Conservation (phyloP, 345 rosid genomes). For the Citrus inodora region DNA sequence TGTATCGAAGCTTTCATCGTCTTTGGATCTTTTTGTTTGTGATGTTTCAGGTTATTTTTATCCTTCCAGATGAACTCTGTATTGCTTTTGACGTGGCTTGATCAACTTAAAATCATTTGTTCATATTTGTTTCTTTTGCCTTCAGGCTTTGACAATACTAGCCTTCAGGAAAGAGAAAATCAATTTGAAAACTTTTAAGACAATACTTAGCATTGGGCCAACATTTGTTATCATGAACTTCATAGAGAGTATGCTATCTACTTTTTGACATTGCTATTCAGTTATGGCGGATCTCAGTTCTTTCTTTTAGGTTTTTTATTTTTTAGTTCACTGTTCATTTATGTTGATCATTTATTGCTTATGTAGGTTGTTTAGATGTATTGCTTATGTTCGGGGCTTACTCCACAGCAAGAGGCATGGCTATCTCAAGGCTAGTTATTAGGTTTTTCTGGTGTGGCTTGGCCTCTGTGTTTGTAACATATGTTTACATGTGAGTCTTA, state of each 20-base stretch:
- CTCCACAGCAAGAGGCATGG: constrained; percentile 92
- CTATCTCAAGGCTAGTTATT: constrained; percentile 87
- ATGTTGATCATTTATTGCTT: constrained; percentile 18
- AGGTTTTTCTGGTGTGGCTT: constrained; percentile 83
- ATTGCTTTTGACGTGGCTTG: constrained; percentile 1
- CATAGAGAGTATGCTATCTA: constrained; percentile 55
- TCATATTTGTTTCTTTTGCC: constrained; percentile 7
- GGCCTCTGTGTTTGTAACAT: constrained; percentile 66
- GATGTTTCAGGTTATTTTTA: constrained; percentile 82
- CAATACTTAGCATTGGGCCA: constrained; percentile 82
- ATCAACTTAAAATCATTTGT: not conserved
- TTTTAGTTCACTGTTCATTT: not conserved
- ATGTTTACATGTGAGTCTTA: constrained; percentile 71
- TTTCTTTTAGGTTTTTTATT: no score
- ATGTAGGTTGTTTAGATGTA: constrained; percentile 78
- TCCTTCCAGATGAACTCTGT: not conserved
- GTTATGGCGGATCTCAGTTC: not conserved
- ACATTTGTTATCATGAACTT: constrained; percentile 88
- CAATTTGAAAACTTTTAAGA: constrained; percentile 65
- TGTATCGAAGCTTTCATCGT: constrained; percentile 88
- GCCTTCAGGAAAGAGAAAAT: constrained; percentile 69
- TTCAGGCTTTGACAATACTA: constrained; percentile 77
- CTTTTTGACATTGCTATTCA: constrained; percentile 10
- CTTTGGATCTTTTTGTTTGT: constrained; percentile 92
- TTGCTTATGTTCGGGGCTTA: constrained; percentile 94